phyloP scores from a whole-genome alignment of 139 green algal species.

The Coelastrella sp. region DNA sequence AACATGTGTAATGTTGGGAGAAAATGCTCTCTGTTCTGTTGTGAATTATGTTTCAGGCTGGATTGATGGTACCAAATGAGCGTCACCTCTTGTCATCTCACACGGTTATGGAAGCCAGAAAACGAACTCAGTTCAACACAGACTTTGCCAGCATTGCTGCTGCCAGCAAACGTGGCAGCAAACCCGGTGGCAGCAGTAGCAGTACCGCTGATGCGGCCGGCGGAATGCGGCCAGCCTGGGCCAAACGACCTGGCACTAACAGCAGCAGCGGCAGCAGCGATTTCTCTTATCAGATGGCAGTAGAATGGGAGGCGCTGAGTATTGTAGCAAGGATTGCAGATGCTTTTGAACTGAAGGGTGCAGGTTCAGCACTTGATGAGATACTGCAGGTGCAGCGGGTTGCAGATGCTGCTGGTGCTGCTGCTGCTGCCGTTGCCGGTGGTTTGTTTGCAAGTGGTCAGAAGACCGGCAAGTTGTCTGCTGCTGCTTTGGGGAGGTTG shows the following conservation, averaged over 20 bases:
- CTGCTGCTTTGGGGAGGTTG: neutral
- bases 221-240: neutral
- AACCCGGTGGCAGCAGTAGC: neutral
- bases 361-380: neutral
- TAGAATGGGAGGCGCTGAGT: neutral
- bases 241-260: no score
- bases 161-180: neutral
- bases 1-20: no score
- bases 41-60: constrained; percentile 31
- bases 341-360: constrained; percentile 26
- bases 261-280: neutral
- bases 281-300: neutral
- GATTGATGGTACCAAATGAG: neutral
- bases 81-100: constrained; percentile 1
- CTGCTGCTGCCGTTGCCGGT: constrained; percentile 3
- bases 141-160: neutral
- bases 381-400: neutral
- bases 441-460: neutral
- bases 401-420: neutral
- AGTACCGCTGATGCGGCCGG: neutral
- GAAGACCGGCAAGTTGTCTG: neutral
- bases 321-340: constrained; percentile 16
- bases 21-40: neutral
- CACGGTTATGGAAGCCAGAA: neutral
- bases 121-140: neutral